Conservation (phyloP, 495 filamentous ascomycete genomes). For the Penicillium waksmanii region DNA sequence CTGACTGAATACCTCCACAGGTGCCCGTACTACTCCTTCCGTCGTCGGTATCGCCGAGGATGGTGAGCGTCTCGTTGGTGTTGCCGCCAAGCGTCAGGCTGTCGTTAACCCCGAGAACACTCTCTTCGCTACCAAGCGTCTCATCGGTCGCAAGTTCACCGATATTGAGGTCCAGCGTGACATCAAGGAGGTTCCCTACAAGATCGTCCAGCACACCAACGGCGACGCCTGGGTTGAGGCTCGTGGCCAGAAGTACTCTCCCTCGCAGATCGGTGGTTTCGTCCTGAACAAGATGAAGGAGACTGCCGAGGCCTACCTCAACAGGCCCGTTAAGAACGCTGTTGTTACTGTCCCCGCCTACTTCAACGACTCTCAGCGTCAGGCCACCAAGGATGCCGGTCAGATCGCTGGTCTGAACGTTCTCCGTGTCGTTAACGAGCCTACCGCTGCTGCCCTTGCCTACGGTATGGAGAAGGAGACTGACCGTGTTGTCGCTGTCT, state of each 20-base stretch:
- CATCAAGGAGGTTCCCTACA: slow-evolving; percentile 98
- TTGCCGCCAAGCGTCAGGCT: slow-evolving; percentile 97
- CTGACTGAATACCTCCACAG: slow-evolving; percentile 46
- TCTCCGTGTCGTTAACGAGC: slow-evolving; percentile 95
- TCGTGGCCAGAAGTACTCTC: slow-evolving; percentile 95
- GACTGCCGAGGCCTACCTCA: slow-evolving; percentile 88
- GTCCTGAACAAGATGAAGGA: slow-evolving; percentile 99
- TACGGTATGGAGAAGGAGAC: slow-evolving; percentile 94
- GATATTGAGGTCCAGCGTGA: slow-evolving; percentile 96
- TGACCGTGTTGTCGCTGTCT: slow-evolving; percentile 90
- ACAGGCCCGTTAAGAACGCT: slow-evolving; percentile 89
- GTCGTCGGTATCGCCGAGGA: slow-evolving; percentile 97
- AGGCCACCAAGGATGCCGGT: slow-evolving; percentile 97
- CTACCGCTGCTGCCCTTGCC: slow-evolving; percentile 90
- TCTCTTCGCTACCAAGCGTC: slow-evolving; percentile 98
- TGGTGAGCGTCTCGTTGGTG: slow-evolving; percentile 96
- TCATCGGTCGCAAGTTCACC: slow-evolving; percentile 98
- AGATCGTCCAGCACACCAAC: slow-evolving; percentile 98
- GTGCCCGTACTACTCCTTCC: slow-evolving; percentile 94
- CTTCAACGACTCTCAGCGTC: slow-evolving; percentile 98
- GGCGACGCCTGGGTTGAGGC: slow-evolving; percentile 98
- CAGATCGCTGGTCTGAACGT: slow-evolving; percentile 96
- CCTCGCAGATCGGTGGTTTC: slow-evolving; percentile 97
- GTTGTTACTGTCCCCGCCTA: slow-evolving; percentile 97
- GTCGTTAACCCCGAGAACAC: slow-evolving; percentile 99